These are phyloP conservation scores for Coemansia sp. DNA, from an alignment of 192 early-diverging fungal genomes.

Conservation along the genomic window DNA sequence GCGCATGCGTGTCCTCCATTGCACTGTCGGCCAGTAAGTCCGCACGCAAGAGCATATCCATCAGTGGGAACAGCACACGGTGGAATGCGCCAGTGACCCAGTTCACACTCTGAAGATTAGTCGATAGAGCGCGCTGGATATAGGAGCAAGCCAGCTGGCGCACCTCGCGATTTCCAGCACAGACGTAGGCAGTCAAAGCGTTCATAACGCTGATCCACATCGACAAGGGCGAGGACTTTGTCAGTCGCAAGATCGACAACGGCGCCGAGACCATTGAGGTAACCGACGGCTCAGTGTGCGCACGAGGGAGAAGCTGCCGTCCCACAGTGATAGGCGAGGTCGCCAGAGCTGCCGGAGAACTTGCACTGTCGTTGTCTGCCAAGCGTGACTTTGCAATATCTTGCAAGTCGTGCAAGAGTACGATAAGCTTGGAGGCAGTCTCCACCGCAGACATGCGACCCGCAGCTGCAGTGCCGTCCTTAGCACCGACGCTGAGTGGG, in stretches of 20 bases:
- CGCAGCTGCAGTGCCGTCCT: neutral
- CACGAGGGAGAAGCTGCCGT: conserved; percentile 14
- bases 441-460: conserved; percentile 27
- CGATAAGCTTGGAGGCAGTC: conserved; percentile 34
- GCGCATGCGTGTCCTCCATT: conserved; percentile 57
- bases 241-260: conserved; percentile 28
- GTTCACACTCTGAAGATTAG: conserved; percentile 56
- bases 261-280: conserved; percentile 39
- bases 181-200: conserved; percentile 29
- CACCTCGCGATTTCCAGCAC: conserved; percentile 65
- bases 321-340: conserved; percentile 19
- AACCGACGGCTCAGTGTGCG: conserved; percentile 38
- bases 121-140: conserved; percentile 74
- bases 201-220: conserved; percentile 52
- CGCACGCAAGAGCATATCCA: conserved; percentile 80
- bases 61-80: conserved; percentile 84
- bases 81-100: conserved; percentile 75
- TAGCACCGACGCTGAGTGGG: neutral
- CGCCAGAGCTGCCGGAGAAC: conserved; percentile 9
- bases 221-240: conserved; percentile 40
- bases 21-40: conserved; percentile 64
- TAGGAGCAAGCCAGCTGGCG: conserved; percentile 80
- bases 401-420: conserved; percentile 42
- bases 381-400: conserved; percentile 31
- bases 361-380: conserved; percentile 5